Percentiles rank a stretch among this genome's conserved stretches.
Evolutionary conservation across 78 protist genomes (phyloP).

Genomic region (Parvularia atlantis): DNA sequence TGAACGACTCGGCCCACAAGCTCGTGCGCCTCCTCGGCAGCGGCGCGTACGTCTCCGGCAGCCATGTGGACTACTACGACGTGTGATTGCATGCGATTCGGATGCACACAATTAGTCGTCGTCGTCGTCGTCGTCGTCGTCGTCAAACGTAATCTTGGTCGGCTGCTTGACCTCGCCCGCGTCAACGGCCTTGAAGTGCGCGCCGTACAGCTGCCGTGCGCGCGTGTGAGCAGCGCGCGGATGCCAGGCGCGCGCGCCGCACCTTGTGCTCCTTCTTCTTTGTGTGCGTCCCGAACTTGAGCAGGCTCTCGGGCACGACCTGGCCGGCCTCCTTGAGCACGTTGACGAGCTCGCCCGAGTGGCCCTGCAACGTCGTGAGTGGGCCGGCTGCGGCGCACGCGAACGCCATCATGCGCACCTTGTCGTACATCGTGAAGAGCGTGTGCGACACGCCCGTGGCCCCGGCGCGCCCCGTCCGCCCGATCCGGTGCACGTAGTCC

Average conservation of each 20-base stretch:
- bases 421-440: constrained; percentile 56
- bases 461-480: constrained; percentile 95
- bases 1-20: not conserved
- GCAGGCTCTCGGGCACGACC: constrained; percentile 48
- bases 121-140: not conserved
- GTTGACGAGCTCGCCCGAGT: constrained; percentile 33
- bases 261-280: constrained; percentile 23
- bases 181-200: constrained; percentile 7
- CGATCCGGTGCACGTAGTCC: constrained; percentile 92
- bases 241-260: too few relatives aligned
- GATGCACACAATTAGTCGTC: not conserved
- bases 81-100: not conserved
- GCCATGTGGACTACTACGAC: constrained; percentile 15
- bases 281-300: constrained; percentile 20
- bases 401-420: not conserved
- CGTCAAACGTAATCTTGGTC: not conserved
- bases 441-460: constrained; percentile 64
- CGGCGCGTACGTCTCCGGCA: constrained; percentile 2
- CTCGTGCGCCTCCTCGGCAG: not conserved
- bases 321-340: constrained; percentile 55
- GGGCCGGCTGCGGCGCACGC: too few relatives aligned
- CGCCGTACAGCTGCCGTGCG: constrained; percentile 32
- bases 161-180: not conserved
- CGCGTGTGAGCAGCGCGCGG: too few relatives aligned
- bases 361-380: constrained; percentile 11